A percentile compares a stretch with the other conserved stretches of the same genome.
Conservation (phyloP, 768 basidiomycete species). For the Piloderma croceum region DNA sequence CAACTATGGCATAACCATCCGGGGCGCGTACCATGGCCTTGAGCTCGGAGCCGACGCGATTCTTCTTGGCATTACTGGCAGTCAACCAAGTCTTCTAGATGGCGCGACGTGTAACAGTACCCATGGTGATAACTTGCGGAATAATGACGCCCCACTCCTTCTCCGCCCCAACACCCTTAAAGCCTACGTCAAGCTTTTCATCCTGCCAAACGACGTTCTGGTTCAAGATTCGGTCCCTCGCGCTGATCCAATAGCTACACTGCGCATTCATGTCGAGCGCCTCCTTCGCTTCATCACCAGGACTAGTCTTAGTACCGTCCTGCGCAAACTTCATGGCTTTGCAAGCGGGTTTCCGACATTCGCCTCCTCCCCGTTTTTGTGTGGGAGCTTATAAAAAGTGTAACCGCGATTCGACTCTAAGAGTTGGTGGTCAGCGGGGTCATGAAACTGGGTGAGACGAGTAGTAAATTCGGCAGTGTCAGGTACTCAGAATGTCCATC, state of each 20-base stretch:
- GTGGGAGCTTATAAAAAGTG: slow-evolving; percentile 87
- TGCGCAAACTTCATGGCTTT: slow-evolving; percentile 84
- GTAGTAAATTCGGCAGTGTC: slow-evolving; percentile 40
- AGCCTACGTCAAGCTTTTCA: slow-evolving; percentile 45
- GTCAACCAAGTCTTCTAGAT: slow-evolving; percentile 99
- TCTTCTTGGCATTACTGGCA: slow-evolving; percentile 95
- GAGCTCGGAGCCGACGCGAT: slow-evolving; percentile 95
- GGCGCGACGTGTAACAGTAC: slow-evolving; percentile 93
- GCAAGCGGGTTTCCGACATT: slow-evolving; percentile 93
- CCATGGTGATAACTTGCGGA: slow-evolving; percentile 97
- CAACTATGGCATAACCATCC: slow-evolving; percentile 88
- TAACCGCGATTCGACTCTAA: slow-evolving; percentile 49
- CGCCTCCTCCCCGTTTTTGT: slow-evolving; percentile 90
- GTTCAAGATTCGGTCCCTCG: slow-evolving; percentile 83
- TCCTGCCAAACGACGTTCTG: slow-evolving; percentile 91
- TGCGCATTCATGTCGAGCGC: slow-evolving; percentile 89
- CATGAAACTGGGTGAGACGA: slow-evolving; percentile 47
- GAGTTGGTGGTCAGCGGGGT: slow-evolving; percentile 56
- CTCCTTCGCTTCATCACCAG: slow-evolving; percentile 71
- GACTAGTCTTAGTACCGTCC: slow-evolving; percentile 81
- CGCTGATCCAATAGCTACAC: slow-evolving; percentile 97
- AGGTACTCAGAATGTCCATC: slow-evolving; percentile 86
- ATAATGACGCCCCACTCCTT: slow-evolving; percentile 86
- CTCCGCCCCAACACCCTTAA: slow-evolving; percentile 31
- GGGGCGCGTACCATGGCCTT: slow-evolving; percentile 98